Evolutionary conservation across 2,329 filamentous ascomycete genomes (phyloP), one percentile per base, ranked within the genome.

Genomic region (Huntiella bhutanensis): DNA sequence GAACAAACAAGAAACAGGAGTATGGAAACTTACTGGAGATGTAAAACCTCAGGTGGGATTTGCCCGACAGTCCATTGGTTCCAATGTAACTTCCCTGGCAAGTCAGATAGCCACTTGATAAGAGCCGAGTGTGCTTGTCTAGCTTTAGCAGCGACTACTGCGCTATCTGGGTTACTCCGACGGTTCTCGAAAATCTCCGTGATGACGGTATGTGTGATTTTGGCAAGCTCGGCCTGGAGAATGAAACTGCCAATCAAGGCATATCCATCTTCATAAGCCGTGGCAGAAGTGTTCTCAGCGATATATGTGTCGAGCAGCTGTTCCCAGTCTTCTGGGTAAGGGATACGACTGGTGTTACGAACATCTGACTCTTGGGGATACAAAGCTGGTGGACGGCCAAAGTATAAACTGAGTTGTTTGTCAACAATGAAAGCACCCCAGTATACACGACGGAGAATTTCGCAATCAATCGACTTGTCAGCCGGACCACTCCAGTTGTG

Each of bases 341-440:
- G 65, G 3, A 70, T 59, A 8, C 65, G 58, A 40, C 67, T 64
- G 1, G 66, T 68, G 48, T 67, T 66, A 4, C 62, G 59, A 2
- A 70, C 67, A 45, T 70, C 67, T 7, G 66, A 67, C 51, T 67
- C 65, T 46, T 64, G 60, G 0, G 66, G 67, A 46, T 70, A 64
- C 0, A 70, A 55, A 4, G 66, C 67, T 1, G 67, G 66, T 12
- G 67, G 67, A 15, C 67, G 60, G 7, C 67, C 67, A 53, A 70
- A 70, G 53, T 67, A 69, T 5, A 70, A 55, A 49, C 66, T 69
- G 6, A 70, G 57, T 50, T 70, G 66, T 54, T 69, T 70, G 45
- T 70, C 67, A 1, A 62, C 65, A 12, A 64, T 61, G 47, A 70
- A 70, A 2, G 64, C 63, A 16, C 65, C 65, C 67, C 67, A 70